These are phyloP conservation scores for Amanita exitialis DNA, from an alignment of 768 basidiomycete species.

Conservation along the genomic window DNA sequence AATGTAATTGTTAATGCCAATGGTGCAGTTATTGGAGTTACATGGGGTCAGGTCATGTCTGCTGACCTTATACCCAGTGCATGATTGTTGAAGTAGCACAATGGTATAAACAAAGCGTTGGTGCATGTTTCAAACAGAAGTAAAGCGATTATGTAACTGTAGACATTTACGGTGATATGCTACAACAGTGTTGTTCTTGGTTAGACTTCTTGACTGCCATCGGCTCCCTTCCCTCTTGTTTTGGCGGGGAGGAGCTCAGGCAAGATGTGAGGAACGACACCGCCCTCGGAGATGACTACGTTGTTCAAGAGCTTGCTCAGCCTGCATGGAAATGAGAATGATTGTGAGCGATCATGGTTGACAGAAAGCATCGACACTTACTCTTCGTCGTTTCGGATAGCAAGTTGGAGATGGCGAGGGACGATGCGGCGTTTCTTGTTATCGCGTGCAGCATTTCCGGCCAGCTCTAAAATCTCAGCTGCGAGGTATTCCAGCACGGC, in stretches of 20 bases:
- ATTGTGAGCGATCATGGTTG: neutral
- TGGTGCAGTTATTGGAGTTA: no score
- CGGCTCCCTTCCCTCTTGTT: conserved; percentile 20
- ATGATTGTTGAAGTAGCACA: no score
- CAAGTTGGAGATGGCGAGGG: conserved; percentile 73
- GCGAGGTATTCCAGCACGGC: conserved; percentile 77
- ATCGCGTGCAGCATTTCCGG: conserved; percentile 62
- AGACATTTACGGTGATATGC: no score
- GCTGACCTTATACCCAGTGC: no score
- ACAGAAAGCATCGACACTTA: conserved; percentile 14
- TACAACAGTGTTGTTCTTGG: no score
- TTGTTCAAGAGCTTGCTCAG: conserved; percentile 75
- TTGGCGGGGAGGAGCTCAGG: conserved; percentile 32
- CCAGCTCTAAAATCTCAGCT: conserved; percentile 76
- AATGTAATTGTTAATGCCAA: no score
- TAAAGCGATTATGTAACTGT: no score
- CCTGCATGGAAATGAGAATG: conserved; percentile 18
- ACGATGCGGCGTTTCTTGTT: conserved; percentile 80
- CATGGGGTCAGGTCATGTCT: no score
- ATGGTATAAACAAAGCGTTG: no score
- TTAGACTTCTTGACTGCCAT: conserved; percentile 15
- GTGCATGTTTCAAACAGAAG: no score
- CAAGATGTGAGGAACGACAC: conserved; percentile 42
- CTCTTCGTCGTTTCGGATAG: conserved; percentile 77
- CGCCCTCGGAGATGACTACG: conserved; percentile 87